Conservation (phyloP, 2,329 filamentous ascomycete species). For the Chaetomiaceae sp. region DNA sequence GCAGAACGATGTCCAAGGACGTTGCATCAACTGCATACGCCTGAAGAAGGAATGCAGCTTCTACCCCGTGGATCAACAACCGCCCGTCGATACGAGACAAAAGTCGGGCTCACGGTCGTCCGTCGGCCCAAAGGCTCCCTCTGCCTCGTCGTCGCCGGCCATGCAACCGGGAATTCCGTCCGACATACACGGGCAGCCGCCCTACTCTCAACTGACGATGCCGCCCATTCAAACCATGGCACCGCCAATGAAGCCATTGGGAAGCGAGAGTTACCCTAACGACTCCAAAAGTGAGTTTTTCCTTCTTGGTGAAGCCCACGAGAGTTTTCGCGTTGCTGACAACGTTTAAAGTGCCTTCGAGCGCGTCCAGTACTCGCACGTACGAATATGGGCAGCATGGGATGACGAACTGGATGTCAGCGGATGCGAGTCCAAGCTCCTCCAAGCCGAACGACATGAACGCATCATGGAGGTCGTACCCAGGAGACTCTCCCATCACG, state of each 20-base stretch:
- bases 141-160: conserved; percentile 46
- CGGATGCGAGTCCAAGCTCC: conserved; percentile 38
- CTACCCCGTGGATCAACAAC: conserved; percentile 77
- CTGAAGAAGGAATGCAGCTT: conserved; percentile 94
- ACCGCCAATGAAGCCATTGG: conserved; percentile 38
- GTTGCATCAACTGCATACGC: conserved; percentile 89
- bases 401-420: conserved; percentile 41
- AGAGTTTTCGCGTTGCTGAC: conserved; percentile 24
- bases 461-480: conserved; percentile 45
- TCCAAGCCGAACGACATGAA: conserved; percentile 41
- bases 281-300: conserved; percentile 41
- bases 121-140: conserved; percentile 37
- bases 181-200: conserved; percentile 37
- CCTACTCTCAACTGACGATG: conserved; percentile 42
- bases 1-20: conserved; percentile 64
- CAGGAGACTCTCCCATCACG: conserved; percentile 47
- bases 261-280: conserved; percentile 34
- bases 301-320: not conserved
- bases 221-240: conserved; percentile 43
- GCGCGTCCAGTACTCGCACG: conserved; percentile 30
- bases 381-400: conserved; percentile 39
- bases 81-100: conserved; percentile 41
- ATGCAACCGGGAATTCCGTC: conserved; percentile 39
- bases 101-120: conserved; percentile 39
- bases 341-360: conserved; percentile 32